phyloP scores from a whole-genome alignment of 2,329 filamentous ascomycete species.

The Madurella mycetomatis region DNA sequence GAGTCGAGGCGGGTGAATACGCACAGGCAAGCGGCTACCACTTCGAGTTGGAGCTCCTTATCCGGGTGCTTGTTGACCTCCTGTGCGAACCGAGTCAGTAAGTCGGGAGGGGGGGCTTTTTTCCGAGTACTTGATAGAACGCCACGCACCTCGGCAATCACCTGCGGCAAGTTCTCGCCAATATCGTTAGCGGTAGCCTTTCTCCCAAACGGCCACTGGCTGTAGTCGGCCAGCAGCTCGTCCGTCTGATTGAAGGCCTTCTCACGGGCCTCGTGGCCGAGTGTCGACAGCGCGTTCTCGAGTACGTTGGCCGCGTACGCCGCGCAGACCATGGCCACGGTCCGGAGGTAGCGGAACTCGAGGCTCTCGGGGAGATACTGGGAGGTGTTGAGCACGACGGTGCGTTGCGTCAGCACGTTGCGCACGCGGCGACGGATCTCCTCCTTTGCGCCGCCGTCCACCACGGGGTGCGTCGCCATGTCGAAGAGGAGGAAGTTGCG shows the following conservation, averaged over 20 bases:
- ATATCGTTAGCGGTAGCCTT: conserved; percentile 77
- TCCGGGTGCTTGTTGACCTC: conserved; percentile 85
- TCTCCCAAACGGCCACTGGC: conserved; percentile 92
- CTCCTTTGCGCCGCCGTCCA: conserved; percentile 93
- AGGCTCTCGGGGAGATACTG: conserved; percentile 91
- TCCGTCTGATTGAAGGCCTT: conserved; percentile 95
- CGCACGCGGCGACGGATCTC: conserved; percentile 91
- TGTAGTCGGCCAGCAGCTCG: conserved; percentile 91
- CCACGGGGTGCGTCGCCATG: conserved; percentile 98
- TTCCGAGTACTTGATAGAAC: neutral
- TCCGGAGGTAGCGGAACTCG: conserved; percentile 89
- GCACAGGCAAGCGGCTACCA: conserved; percentile 91
- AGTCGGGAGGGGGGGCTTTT: neutral
- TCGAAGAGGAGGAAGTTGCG: conserved; percentile 99
- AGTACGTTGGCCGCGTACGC: conserved; percentile 97
- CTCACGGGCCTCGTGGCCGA: conserved; percentile 91
- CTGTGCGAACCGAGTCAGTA: conserved; percentile 29
- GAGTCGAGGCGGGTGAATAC: conserved; percentile 98
- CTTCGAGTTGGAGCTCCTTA: conserved; percentile 93
- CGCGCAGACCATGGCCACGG: conserved; percentile 93
- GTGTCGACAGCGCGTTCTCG: conserved; percentile 90
- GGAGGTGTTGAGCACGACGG: conserved; percentile 79
- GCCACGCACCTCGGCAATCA: conserved; percentile 67
- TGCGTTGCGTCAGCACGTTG: conserved; percentile 88
- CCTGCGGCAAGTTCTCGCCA: conserved; percentile 85